Conservation (phyloP, 1,139 yeast genomes). For the Zygosaccharomyces sapae region DNA sequence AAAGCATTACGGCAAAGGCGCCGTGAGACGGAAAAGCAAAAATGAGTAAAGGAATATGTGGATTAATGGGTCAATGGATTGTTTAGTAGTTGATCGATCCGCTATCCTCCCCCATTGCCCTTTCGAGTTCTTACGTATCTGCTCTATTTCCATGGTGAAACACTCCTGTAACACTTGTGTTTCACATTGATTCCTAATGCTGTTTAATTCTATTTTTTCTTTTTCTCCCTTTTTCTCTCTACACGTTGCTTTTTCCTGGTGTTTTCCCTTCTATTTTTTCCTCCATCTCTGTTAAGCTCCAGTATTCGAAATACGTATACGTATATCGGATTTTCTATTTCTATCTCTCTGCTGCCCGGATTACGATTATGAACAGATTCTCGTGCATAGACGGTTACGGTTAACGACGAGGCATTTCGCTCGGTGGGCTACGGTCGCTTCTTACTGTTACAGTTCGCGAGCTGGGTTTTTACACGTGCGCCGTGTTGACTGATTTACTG, state of each 20-base stretch:
- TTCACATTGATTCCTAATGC: not conserved
- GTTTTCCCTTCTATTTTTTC: not conserved
- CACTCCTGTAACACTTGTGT: not conserved
- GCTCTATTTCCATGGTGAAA: no score
- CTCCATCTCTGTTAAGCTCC: not conserved
- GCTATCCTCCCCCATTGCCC: no score
- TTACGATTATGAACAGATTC: not conserved
- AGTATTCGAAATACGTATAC: no score
- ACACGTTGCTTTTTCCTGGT: not conserved
- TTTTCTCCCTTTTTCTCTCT: not conserved
- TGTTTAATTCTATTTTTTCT: not conserved
- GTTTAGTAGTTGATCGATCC: no score
- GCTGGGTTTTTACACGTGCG: not conserved
- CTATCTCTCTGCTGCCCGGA: not conserved
- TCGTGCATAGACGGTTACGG: not conserved
- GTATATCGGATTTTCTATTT: not conserved
- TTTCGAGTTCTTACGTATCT: no score
- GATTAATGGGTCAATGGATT: no score
- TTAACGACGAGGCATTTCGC: not conserved
- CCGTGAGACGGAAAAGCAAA: not conserved
- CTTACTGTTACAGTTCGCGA: not conserved
- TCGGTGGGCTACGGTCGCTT: not conserved
- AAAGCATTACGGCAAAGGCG: conserved; percentile 24
- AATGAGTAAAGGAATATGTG: not conserved
- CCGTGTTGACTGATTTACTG: not conserved